phyloP scores from a whole-genome alignment of 495 filamentous ascomycete species.

The Lasiosphaeria hispida region DNA sequence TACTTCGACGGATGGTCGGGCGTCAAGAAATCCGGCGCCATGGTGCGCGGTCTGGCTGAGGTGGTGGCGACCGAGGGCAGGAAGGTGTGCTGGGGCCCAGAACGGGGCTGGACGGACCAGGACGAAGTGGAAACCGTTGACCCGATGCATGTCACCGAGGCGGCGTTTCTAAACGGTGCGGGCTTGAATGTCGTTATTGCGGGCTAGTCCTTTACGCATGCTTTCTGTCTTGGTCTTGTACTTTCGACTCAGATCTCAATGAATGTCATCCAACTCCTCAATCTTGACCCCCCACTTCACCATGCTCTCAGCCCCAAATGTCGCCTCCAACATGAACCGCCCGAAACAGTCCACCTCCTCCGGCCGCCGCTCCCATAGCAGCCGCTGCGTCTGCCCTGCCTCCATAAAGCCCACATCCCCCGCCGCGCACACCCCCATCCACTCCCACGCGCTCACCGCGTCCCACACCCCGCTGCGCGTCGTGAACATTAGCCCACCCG shows the following conservation, averaged over 20 bases:
- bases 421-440: conserved; percentile 28
- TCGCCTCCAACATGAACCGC: conserved; percentile 22
- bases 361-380: conserved; percentile 19
- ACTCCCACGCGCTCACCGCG: conserved; percentile 29
- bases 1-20: conserved; percentile 74
- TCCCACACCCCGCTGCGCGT: conserved; percentile 33
- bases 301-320: conserved; percentile 22
- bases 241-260: neutral
- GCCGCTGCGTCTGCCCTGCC: conserved; percentile 13
- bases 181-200: neutral
- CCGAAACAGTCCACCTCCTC: conserved; percentile 30
- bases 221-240: neutral
- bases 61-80: conserved; percentile 51
- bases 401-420: conserved; percentile 18
- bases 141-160: neutral
- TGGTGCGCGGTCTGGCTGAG: conserved; percentile 67
- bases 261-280: neutral
- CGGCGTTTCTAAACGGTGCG: neutral
- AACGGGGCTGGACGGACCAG: conserved; percentile 61
- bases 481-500: conserved; percentile 32
- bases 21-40: conserved; percentile 63
- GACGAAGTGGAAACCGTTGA: conserved; percentile 27
- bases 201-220: neutral
- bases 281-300: conserved; percentile 21
- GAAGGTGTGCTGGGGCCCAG: conserved; percentile 65